A percentile compares a stretch with the other conserved stretches of the same genome.
Evolutionary conservation across 352 stramenopile genomes (phyloP).

Genomic region (Albugo candida): DNA sequence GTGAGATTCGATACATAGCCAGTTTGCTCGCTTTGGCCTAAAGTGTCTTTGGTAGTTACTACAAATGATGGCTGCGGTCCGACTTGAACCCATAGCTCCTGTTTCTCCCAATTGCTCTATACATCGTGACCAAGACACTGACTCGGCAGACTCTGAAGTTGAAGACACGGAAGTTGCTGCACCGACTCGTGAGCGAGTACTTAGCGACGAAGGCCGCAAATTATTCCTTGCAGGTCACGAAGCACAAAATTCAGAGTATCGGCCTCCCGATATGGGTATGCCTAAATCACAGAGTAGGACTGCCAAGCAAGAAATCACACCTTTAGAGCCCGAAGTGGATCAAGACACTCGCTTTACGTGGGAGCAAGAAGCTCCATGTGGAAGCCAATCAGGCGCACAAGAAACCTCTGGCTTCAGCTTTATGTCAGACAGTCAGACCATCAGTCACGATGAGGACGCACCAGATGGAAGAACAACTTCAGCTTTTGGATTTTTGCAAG

Average conservation of each 20-base stretch:
- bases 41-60: conserved; percentile 8
- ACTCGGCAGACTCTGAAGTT: conserved; percentile 23
- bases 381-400: neutral
- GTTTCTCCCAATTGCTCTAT: conserved; percentile 1
- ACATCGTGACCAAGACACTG: conserved; percentile 4
- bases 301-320: neutral
- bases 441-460: neutral
- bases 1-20: conserved; percentile 4
- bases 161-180: conserved; percentile 28
- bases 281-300: neutral
- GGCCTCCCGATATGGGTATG: conserved; percentile 1
- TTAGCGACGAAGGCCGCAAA: conserved; percentile 75
- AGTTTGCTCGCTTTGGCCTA: neutral
- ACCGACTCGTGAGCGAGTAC: conserved; percentile 42
- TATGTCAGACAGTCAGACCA: conserved; percentile 9
- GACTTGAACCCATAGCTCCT: conserved; percentile 33
- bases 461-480: conserved; percentile 12
- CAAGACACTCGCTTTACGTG: conserved; percentile 9
- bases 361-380: neutral
- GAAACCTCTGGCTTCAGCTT: conserved; percentile 26
- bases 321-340: conserved; percentile 19
- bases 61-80: conserved; percentile 59
- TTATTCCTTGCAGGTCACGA: conserved; percentile 41
- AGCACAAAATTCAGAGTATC: neutral
- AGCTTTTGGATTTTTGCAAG: conserved; percentile 58